phyloP scores from a whole-genome alignment of 78 protist species.

The Dictyostelium discoideum region dicty_2.7 NC_007088.5:1177001-1177500 shows the following conservation, averaged over 20 bases:
- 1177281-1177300: conserved; percentile 84
- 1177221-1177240: conserved; percentile 25
- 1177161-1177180: conserved; percentile 65
- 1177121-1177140: not conserved
- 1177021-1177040: conserved; percentile 16
- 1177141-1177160: conserved; percentile 33
- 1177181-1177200: conserved; percentile 51
- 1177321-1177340: conserved; percentile 70
- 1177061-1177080: conserved; percentile 23
- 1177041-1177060: conserved; percentile 23
- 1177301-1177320: conserved; percentile 89
- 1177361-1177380: conserved; percentile 17
- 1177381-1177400: not conserved
- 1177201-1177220: conserved; percentile 51
- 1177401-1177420: conserved; percentile 31
- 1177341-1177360: conserved; percentile 71
- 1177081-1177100: conserved; percentile 41
- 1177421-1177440: conserved; percentile 63
- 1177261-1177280: conserved; percentile 74
- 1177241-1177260: conserved; percentile 53
- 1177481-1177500: conserved; percentile 90
- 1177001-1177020: conserved; percentile 72
- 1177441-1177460: conserved; percentile 52
- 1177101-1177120: conserved; percentile 61
- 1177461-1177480: conserved; percentile 81